These are phyloP conservation scores for Jatropha multifida DNA, from an alignment of 441 rosid genomes.

Conservation along the genomic window DNA sequence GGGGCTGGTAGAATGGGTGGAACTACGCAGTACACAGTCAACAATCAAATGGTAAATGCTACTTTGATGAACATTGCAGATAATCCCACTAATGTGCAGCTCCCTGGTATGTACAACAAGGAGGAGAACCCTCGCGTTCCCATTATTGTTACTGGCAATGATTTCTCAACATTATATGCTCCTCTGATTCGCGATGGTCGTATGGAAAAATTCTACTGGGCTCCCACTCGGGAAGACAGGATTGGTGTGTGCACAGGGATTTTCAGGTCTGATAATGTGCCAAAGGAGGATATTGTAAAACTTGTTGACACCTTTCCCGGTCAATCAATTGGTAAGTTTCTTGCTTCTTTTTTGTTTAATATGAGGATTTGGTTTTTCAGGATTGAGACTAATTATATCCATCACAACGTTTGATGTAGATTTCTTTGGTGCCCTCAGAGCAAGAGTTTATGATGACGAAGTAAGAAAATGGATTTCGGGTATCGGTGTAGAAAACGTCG, in stretches of 20 bases:
- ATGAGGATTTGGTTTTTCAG: no score
- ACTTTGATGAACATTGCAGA: constrained; percentile 99
- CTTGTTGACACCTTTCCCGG: constrained; percentile 94
- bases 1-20: constrained; percentile 97
- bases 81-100: constrained; percentile 89
- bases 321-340: constrained; percentile 78
- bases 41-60: constrained; percentile 97
- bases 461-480: constrained; percentile 77
- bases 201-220: constrained; percentile 99
- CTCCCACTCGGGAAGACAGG: constrained; percentile 90
- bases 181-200: constrained; percentile 96
- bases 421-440: constrained; percentile 93
- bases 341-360: no score
- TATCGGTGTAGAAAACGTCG: constrained; percentile 57
- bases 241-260: constrained; percentile 93
- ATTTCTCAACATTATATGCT: constrained; percentile 88
- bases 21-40: constrained; percentile 94
- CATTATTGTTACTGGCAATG: constrained; percentile 79
- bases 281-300: constrained; percentile 52
- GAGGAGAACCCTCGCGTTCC: constrained; percentile 89
- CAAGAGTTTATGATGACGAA: constrained; percentile 95
- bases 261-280: constrained; percentile 64
- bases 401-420: constrained; percentile 35
- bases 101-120: constrained; percentile 98
- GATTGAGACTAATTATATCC: no score